Conservation (phyloP, 2,329 filamentous ascomycete species). For the Penicillium crustosum region DNA sequence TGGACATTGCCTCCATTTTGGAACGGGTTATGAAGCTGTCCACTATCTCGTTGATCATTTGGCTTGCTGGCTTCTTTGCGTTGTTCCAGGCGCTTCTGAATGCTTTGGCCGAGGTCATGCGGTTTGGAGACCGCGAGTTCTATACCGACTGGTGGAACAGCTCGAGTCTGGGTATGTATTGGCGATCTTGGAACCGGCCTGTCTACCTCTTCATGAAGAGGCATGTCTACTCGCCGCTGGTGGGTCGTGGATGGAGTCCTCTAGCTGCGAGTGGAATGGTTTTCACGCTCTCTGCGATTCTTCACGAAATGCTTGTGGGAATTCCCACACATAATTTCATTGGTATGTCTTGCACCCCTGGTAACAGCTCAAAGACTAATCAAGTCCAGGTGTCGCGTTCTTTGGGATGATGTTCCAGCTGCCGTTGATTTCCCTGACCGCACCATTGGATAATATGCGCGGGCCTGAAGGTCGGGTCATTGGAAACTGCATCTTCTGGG, state of each 20-base stretch:
- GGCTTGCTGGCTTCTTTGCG: constrained; percentile 96
- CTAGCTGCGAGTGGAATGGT: constrained; percentile 72
- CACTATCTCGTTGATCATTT: constrained; percentile 92
- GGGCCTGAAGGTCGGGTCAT: constrained; percentile 73
- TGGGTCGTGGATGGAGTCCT: constrained; percentile 77
- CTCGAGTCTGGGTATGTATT: constrained; percentile 80
- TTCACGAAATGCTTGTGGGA: constrained; percentile 91
- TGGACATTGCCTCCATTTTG: constrained; percentile 77
- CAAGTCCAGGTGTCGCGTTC: constrained; percentile 74
- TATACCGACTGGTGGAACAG: constrained; percentile 99
- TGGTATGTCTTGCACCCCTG: constrained; percentile 52
- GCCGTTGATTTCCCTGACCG: constrained; percentile 79
- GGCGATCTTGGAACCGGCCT: constrained; percentile 96
- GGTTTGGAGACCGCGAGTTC: constrained; percentile 90
- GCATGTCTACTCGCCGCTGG: constrained; percentile 85
- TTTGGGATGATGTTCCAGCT: constrained; percentile 91
- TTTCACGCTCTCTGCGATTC: constrained; percentile 81
- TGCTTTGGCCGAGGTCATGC: constrained; percentile 82
- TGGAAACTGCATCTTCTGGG: constrained; percentile 94
- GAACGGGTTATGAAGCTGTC: constrained; percentile 93
- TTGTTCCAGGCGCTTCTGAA: constrained; percentile 93
- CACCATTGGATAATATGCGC: constrained; percentile 74
- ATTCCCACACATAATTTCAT: constrained; percentile 93
- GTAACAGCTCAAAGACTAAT: constrained; percentile 3
- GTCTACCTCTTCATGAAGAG: constrained; percentile 96